These are phyloP conservation scores for Lindgomyces ingoldianus DNA, from an alignment of 495 filamentous ascomycete genomes.

Conservation along the genomic window DNA sequence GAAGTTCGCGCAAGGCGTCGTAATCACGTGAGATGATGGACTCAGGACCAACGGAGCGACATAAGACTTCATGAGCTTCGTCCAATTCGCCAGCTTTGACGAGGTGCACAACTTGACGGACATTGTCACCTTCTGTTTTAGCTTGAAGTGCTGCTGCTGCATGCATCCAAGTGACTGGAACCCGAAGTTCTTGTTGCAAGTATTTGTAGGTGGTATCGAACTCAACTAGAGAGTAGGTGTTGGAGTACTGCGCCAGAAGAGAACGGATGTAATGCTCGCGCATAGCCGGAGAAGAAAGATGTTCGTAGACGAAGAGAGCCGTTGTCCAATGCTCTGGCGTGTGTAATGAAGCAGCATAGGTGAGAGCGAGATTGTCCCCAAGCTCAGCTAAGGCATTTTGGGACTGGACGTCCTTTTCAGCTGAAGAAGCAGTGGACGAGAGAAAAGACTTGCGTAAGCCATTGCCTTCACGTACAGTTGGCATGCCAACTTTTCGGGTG, in stretches of 20 bases:
- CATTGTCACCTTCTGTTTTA: constrained; percentile 60
- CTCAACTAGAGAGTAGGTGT: constrained; percentile 53
- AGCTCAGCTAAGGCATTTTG: constrained; percentile 41
- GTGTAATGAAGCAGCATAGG: constrained; percentile 73
- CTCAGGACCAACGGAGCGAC: constrained; percentile 71
- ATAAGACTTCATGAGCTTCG: constrained; percentile 82
- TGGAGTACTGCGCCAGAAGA: constrained; percentile 58
- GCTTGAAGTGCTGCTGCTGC: constrained; percentile 83
- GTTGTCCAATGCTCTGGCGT: constrained; percentile 66
- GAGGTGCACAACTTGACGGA: constrained; percentile 70
- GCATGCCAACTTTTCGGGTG: constrained; percentile 22
- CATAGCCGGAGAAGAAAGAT: constrained; percentile 64
- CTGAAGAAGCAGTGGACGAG: constrained; percentile 16
- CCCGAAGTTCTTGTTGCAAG: constrained; percentile 60
- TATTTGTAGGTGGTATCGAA: constrained; percentile 54
- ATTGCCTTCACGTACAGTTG: constrained; percentile 14
- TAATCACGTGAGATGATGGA: constrained; percentile 79
- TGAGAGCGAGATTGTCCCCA: constrained; percentile 65
- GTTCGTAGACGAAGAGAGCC: constrained; percentile 73
- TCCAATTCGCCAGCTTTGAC: constrained; percentile 72
- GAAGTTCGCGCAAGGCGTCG: constrained; percentile 59
- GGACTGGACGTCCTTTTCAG: constrained; percentile 20
- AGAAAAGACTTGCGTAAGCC: constrained; percentile 11
- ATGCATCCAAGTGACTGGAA: constrained; percentile 79
- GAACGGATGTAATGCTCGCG: constrained; percentile 68